Evolutionary conservation across 306 rosid genomes (phyloP).

Genomic region (Rosa chinensis): DNA sequence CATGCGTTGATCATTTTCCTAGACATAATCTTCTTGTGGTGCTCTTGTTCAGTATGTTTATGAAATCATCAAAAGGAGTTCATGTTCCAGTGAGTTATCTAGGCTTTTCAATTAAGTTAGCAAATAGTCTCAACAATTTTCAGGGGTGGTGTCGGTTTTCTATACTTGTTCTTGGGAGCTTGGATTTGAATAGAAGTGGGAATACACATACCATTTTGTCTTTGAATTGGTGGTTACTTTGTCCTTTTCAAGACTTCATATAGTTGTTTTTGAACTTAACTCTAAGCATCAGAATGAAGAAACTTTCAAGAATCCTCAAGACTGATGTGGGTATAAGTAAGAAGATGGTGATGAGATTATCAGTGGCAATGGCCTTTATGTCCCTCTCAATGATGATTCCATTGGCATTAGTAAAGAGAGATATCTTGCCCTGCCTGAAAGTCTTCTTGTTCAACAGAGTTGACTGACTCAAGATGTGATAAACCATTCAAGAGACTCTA

Average conservation of each 20-base stretch:
- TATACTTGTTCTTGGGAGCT: conserved; percentile 52
- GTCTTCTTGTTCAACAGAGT: conserved; percentile 38
- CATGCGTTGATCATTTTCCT: no score
- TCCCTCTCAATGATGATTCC: no score
- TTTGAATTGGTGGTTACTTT: conserved; percentile 49
- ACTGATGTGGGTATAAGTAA: no score
- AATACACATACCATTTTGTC: conserved; percentile 52
- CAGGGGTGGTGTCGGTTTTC: conserved; percentile 58
- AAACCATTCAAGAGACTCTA: conserved; percentile 26
- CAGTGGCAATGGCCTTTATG: no score
- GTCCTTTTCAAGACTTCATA: conserved; percentile 57
- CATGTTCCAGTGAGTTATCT: conserved; percentile 25
- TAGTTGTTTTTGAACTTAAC: conserved; percentile 59
- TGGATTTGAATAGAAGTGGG: conserved; percentile 62
- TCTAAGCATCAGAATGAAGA: conserved; percentile 40
- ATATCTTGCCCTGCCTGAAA: conserved; percentile 20
- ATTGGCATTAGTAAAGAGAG: no score
- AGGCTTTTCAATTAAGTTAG: conserved; percentile 13
- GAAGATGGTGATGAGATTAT: no score
- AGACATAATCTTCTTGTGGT: no score
- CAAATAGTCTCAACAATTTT: conserved; percentile 49
- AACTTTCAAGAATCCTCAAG: conserved; percentile 48
- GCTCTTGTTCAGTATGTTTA: no score
- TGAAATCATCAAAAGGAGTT: conserved; percentile 34
- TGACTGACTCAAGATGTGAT: conserved; percentile 26